Base-by-base conservation (phyloP, 2,329 filamentous ascomycete genomes). In the Samsoniella hepiali region DNA sequence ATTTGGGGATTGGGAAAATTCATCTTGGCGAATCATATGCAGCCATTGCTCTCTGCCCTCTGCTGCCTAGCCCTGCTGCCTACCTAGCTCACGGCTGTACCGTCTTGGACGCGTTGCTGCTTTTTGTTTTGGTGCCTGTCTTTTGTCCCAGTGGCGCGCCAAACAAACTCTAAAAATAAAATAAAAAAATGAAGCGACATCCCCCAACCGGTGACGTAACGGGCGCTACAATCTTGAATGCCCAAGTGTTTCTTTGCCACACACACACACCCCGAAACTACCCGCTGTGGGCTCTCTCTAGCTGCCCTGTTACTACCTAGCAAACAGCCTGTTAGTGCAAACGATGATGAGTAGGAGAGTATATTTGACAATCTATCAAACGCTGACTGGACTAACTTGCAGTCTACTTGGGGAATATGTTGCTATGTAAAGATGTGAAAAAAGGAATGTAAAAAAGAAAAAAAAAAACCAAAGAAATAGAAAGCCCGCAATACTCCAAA, bases 401-500 rank as follows among this genome's bases (percentile, higher is more conserved):
- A 44, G 54, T 44, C 54, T 29, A 32, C 38, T 42, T 31, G 22
- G 38, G 51, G 38, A 15, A 56, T 44, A 44, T 56, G 44, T 56
- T 27, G 54, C 27, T 44, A 11, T 22, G 22, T 22, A 22, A 22
- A 22, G 22, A 22, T 22, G 22, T 22, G 22, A 56, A 1, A 4
- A 34, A 42, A 29, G 4, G 7, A 56, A 10, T 29, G 27, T 13
- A 56, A n/a, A 15, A 50, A 40, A 38, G 6, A 40, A 45, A 42
- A n/a, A 42, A n/a, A 50, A 50, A n/a, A 51, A 38, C 3, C 6
- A 38, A 29, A 40, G 22, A 2, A 27, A 58, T 36, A 44, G 13
- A 47, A 36, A 38, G 40, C n/a, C 42, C 42, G 42, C 10, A 27
- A 22, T 59, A 51, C 57, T 59, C 57, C 57, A 59, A 51, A 22